These are phyloP conservation scores for Paramarasmius palmivorus DNA, from an alignment of 1,284 basidiomycete species.

Conservation along the genomic window DNA sequence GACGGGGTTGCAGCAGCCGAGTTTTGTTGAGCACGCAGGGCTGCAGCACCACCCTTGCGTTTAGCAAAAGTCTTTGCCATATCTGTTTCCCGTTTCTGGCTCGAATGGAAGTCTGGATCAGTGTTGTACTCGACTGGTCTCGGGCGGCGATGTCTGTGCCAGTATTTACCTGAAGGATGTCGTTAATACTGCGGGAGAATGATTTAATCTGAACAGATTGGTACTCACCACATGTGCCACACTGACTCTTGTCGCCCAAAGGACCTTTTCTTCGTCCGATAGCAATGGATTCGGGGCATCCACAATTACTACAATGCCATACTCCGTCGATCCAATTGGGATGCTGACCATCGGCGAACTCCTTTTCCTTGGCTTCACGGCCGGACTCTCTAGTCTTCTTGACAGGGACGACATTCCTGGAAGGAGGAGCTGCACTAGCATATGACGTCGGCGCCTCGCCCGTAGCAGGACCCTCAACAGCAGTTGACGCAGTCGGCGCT, in stretches of 20 bases:
- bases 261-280: conserved; percentile 86
- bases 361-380: conserved; percentile 77
- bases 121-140: conserved; percentile 77
- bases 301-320: conserved; percentile 93
- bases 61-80: conserved; percentile 39
- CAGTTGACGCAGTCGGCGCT: conserved; percentile 65
- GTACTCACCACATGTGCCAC: conserved; percentile 84
- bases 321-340: conserved; percentile 79
- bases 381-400: conserved; percentile 62
- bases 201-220: conserved; percentile 8
- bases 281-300: conserved; percentile 83
- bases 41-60: conserved; percentile 54
- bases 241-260: conserved; percentile 88
- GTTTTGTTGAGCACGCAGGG: conserved; percentile 40
- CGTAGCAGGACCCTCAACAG: conserved; percentile 56
- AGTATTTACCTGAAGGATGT: conserved; percentile 69
- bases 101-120: conserved; percentile 67
- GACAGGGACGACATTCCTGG: conserved; percentile 35
- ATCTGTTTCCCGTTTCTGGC: conserved; percentile 55
- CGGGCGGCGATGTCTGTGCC: conserved; percentile 80
- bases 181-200: neutral
- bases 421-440: conserved; percentile 24
- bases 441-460: conserved; percentile 58
- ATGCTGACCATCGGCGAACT: conserved; percentile 80
- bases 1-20: conserved; percentile 41